Evolutionary conservation across 2,329 filamentous ascomycete genomes (phyloP), one percentile per base, ranked within the genome.

Genomic region (Drechslerella stenobrocha): DNA sequence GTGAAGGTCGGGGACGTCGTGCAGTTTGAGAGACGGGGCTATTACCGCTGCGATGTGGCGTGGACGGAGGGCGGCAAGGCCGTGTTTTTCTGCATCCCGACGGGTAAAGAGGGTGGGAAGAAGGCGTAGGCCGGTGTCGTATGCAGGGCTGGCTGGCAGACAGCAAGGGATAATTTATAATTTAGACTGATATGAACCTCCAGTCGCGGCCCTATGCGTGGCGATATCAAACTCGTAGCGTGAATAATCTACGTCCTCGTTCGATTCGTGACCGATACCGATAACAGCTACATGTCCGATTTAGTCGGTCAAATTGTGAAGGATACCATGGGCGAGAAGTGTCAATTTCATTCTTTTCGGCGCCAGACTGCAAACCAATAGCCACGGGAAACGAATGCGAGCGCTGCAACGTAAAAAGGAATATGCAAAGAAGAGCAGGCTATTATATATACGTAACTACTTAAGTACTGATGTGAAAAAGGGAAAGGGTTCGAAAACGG

Each of bases 21-120:
- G 72, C 93, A 97, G 80, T 87, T 97, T 45, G 92, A 97, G 81
- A 83, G 92, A 69, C 90, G 92, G 77, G 92, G 91, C 0, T 97
- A 89, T 78, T 97, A 88, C 80, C 82, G 92, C 52, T 86, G 95
- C 23, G 92, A 97, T 78, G 80, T 78, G 71, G 78, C 83, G 9
- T 83, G 81, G 65, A 76, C 77, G 70, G 81, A 83, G 74, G 84
- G 83, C 0, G 78, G 84, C 76, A 78, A 81, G 24, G 83, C 83
- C 26, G 81, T 87, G 18, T 80, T 87, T 61, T 88, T 88, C 78
- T 82, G 84, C 76, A 87, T 88, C 72, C 86, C 86, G 2, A 88
- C 85, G 1, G 64, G 57, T 2, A 69, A 69, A 44, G 56, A 61
- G 46, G 52, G 56, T 35, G 56, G 51, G 26, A 69, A 67, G 50